Evolutionary conservation across 345 rosid genomes (phyloP).

Genomic region (Salix brachista): DNA sequence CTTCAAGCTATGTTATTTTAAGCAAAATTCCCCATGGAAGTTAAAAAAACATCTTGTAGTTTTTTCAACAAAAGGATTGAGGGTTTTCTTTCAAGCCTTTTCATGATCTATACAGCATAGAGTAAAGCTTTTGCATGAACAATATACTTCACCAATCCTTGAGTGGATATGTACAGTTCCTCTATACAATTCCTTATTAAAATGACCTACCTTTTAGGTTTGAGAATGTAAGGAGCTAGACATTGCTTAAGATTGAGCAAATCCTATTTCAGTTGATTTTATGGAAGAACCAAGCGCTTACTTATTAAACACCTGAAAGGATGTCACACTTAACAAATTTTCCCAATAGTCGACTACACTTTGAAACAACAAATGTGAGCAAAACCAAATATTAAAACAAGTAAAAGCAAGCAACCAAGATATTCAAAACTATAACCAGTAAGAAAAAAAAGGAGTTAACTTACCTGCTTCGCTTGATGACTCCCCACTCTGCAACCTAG

Average conservation of each 20-base stretch:
- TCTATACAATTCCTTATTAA: neutral
- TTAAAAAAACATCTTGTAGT: neutral
- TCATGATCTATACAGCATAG: neutral
- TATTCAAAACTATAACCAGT: neutral
- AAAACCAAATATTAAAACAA: neutral
- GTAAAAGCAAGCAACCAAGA: neutral
- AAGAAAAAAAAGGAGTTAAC: neutral
- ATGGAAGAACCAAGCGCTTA: neutral
- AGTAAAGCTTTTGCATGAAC: neutral
- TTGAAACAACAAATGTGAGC: neutral
- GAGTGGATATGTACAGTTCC: neutral
- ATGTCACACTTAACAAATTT: neutral
- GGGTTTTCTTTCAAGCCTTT: neutral
- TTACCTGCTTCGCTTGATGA: constrained; percentile 66
- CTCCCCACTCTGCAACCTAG: constrained; percentile 58
- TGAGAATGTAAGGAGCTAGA: neutral
- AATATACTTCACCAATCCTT: neutral
- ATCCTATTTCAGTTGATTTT: neutral
- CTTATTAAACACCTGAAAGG: neutral
- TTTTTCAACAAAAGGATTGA: neutral
- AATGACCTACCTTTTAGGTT: neutral
- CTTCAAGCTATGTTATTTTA: neutral
- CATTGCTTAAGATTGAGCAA: neutral
- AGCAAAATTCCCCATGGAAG: neutral
- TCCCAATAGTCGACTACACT: neutral